Evolutionary conservation across 345 rosid species (phyloP), one percentile per base, ranked within the genome.

Genomic region (Salix brachista): DNA sequence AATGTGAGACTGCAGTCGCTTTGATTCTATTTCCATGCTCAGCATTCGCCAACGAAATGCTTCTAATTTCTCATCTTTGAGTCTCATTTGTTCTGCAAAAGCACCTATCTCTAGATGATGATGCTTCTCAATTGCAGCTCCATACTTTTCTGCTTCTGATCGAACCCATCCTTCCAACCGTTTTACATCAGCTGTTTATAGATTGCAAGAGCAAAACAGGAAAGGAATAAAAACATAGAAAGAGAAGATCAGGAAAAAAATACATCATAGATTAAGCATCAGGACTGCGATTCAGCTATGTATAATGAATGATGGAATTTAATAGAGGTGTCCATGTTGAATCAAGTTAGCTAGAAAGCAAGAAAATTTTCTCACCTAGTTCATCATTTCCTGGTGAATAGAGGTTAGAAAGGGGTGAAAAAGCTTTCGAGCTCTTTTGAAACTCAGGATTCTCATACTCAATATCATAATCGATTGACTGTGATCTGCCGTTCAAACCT

Each of bases 51-150:
- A 88, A n/a, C 86, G 92, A 48, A 81, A 84, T 68, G 88, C 87
- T 86, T 93, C 97, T 70, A 93, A 74, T 71, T 89, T 93, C 81
- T 96, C 96, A 69, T 91, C 96, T 83, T 92, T 91, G 64, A 88
- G 80, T 75, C 96, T 87, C 90, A 93, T 83, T 77, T 90, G 90
- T 79, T 93, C 91, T 11, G 86, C 87, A 83, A 89, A 91, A 39
- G 89, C 94, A 44, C 87, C 91, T 50, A 91, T 76, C 80, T 91
- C 99, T 56, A 83, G 73, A 69, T 85, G 94, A 82, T 89, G 92
- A 77, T 86, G 85, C 83, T 85, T 90, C 87, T 87, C 90, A 13
- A 87, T 86, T 62, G 84, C 75, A 60, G 86, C 72, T 19, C 85
- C 86, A 81, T 88, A 86, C 81, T 87, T 80, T 71, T 86, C 96